Evolutionary conservation across 805 yeast species (phyloP).

Genomic region (Candida adriatica): DNA sequence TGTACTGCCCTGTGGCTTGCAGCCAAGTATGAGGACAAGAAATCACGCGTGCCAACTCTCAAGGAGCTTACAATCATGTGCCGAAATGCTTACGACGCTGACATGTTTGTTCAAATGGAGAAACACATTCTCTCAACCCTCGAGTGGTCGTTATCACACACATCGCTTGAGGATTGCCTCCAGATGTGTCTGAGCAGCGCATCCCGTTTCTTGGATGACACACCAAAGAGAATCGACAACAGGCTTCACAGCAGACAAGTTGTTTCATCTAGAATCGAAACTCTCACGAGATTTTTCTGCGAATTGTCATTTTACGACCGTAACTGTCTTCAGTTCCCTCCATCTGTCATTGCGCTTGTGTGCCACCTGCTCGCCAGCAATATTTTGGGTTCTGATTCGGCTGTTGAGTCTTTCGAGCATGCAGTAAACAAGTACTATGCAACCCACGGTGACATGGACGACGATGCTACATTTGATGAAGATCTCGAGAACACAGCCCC

Average conservation of each 20-base stretch:
- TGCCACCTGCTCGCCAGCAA: slow-evolving; percentile 46
- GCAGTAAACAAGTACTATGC: slow-evolving; percentile 9
- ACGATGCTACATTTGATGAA: slow-evolving; percentile 22
- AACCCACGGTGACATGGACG: slow-evolving; percentile 13
- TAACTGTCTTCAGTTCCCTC: slow-evolving; percentile 36
- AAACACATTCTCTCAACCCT: slow-evolving; percentile 64
- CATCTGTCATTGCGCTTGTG: slow-evolving; percentile 41
- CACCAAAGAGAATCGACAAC: slow-evolving; percentile 16
- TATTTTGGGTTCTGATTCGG: slow-evolving; percentile 31
- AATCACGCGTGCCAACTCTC: slow-evolving; percentile 59
- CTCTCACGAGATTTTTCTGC: slow-evolving; percentile 42
- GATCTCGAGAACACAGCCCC: slow-evolving; percentile 21
- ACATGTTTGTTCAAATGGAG: slow-evolving; percentile 74
- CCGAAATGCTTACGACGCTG: slow-evolving; percentile 54
- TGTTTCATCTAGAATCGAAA: slow-evolving; percentile 9
- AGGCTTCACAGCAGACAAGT: slow-evolving; percentile 12
- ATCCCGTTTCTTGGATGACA: slow-evolving; percentile 8
- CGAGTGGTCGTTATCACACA: slow-evolving; percentile 45
- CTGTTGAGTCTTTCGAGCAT: slow-evolving; percentile 15
- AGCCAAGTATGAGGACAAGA: slow-evolving; percentile 64
- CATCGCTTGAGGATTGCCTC: slow-evolving; percentile 24
- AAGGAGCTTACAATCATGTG: slow-evolving; percentile 60
- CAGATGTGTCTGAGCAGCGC: slow-evolving; percentile 17
- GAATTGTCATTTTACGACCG: slow-evolving; percentile 47
- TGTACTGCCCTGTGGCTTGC: slow-evolving; percentile 88